Percentiles rank a stretch among this genome's conserved stretches.
These are phyloP conservation scores for Cyberlindnera lachancei DNA, from an alignment of 805 yeast species.

Conservation along the genomic window DNA sequence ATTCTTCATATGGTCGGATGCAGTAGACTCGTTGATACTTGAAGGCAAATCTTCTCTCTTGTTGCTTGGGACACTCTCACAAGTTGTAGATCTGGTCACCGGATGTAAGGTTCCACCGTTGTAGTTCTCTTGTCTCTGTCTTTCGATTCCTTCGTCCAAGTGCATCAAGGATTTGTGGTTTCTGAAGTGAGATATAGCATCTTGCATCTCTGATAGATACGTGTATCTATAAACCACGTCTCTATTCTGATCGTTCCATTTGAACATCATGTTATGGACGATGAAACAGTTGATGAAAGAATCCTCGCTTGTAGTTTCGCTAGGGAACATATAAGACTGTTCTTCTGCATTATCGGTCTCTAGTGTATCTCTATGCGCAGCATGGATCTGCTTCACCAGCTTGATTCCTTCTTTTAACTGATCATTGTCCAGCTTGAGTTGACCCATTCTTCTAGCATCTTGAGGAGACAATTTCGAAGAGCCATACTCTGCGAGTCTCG, in stretches of 20 bases:
- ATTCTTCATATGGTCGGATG: constrained; percentile 28
- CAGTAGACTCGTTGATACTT: constrained; percentile 10
- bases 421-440: constrained; percentile 18
- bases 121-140: constrained; percentile 21
- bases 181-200: constrained; percentile 35
- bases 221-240: constrained; percentile 56
- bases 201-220: constrained; percentile 38
- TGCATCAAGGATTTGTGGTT: constrained; percentile 42
- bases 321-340: background rate
- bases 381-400: constrained; percentile 11
- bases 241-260: constrained; percentile 70
- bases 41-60: constrained; percentile 4
- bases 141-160: constrained; percentile 41
- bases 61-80: constrained; percentile 10
- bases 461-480: constrained; percentile 21
- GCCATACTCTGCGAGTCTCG: constrained; percentile 17
- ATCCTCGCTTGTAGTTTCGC: constrained; percentile 10
- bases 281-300: constrained; percentile 51
- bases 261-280: constrained; percentile 63
- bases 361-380: constrained; percentile 6
- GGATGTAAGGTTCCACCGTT: constrained; percentile 6
- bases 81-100: constrained; percentile 15
- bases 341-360: constrained; percentile 1
- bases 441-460: constrained; percentile 4
- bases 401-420: constrained; percentile 17